phyloP scores from a whole-genome alignment of 148 eudicot genomes.

The Arbutus unedo region DNA sequence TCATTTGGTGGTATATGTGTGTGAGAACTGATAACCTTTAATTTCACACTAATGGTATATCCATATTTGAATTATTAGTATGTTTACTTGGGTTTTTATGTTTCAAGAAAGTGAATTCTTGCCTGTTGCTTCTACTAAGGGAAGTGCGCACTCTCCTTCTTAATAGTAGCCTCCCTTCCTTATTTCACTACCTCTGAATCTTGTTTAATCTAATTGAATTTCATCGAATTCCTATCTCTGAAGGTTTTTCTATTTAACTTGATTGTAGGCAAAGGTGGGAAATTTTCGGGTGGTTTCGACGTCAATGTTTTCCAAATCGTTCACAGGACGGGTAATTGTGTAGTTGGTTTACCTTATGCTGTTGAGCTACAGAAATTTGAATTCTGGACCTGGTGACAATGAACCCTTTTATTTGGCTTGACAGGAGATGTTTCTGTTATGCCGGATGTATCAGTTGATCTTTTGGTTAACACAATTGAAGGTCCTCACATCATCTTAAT shows the following conservation, averaged over 20 bases:
- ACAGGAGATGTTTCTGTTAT: constrained; percentile 63
- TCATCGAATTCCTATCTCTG: neutral
- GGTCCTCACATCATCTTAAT: constrained; percentile 33
- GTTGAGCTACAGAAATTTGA: neutral
- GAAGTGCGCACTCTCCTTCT: too few relatives aligned
- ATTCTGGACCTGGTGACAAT: neutral
- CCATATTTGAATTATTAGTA: neutral
- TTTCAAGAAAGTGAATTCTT: neutral
- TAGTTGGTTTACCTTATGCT: neutral
- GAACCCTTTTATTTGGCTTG: constrained; percentile 17
- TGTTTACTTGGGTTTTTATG: neutral
- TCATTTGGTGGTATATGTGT: neutral
- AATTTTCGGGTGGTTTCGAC: constrained; percentile 87
- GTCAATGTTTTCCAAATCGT: constrained; percentile 69
- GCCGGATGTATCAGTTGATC: constrained; percentile 71
- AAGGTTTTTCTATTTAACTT: neutral
- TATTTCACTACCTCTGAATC: too few relatives aligned
- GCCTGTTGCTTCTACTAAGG: neutral
- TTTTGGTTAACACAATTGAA: constrained; percentile 72
- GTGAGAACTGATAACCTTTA: neutral
- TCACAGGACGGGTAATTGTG: constrained; percentile 70
- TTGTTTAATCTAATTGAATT: too few relatives aligned
- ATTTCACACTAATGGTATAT: neutral
- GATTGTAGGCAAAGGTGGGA: constrained; percentile 64
- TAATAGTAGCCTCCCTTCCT: too few relatives aligned